Evolutionary conservation across 371 early-diverging fungal genomes (phyloP).

Genomic region (Sporodiniella umbellata): DNA sequence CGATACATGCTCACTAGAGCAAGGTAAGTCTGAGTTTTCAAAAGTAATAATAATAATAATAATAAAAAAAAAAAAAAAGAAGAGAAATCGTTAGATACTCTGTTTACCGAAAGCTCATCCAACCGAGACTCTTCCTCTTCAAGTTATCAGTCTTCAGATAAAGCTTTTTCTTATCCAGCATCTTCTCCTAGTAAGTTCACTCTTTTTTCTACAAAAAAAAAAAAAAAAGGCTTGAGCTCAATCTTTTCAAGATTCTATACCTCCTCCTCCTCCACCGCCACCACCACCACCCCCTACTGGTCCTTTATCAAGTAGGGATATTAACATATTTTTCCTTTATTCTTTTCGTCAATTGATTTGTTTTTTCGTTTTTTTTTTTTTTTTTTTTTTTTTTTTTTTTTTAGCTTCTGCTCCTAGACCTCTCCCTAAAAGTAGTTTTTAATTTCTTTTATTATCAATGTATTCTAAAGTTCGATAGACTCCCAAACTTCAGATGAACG

Average conservation of each 20-base stretch:
- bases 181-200: too few species aligned
- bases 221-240: too few species aligned
- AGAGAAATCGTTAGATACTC: too few species aligned
- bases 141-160: not conserved
- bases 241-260: not conserved
- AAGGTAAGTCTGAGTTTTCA: not conserved
- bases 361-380: not conserved
- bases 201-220: not conserved
- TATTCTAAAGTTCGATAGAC: too few species aligned
- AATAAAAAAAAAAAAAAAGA: too few species aligned
- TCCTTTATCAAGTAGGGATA: constrained; percentile 2
- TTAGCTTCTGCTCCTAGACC: not conserved
- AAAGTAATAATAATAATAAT: too few species aligned
- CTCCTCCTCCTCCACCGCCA: not conserved
- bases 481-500: too few species aligned
- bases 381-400: not conserved
- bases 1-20: not conserved
- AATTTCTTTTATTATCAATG: not conserved
- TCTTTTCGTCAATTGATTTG: too few species aligned
- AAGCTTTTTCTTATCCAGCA: not conserved
- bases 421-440: not conserved
- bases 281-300: constrained; percentile 7
- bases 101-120: not conserved
- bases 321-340: not conserved
- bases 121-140: not conserved